These are phyloP conservation scores for Stipa capillata DNA, from an alignment of 176 grass and related monocot species.

Conservation along the genomic window DNA sequence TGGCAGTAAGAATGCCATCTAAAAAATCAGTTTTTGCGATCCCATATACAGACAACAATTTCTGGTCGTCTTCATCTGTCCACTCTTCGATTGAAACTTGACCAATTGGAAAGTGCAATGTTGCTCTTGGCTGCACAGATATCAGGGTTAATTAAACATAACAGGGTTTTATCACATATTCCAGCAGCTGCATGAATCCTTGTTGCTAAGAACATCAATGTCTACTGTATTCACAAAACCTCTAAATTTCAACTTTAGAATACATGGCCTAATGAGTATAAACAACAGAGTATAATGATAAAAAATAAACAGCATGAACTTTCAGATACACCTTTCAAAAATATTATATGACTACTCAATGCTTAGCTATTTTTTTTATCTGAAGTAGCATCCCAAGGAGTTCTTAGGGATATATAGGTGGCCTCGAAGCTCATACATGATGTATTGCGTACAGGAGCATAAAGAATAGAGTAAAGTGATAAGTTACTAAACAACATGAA, in stretches of 20 bases:
- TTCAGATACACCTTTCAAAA: background rate
- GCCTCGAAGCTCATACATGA: background rate
- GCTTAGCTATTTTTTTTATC: background rate
- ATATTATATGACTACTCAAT: background rate
- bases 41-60: conserved; percentile 54
- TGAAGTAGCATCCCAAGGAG: background rate
- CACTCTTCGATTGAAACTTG: conserved; percentile 73
- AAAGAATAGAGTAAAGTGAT: background rate
- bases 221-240: background rate
- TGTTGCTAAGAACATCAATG: background rate
- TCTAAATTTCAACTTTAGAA: background rate
- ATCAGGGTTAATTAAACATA: conserved; percentile 13
- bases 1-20: conserved; percentile 66
- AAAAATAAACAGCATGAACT: background rate
- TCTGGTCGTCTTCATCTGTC: conserved; percentile 45
- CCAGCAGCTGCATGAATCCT: background rate
- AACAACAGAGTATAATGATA: background rate
- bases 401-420: background rate
- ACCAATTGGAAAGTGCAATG: conserved; percentile 67
- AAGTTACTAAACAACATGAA: background rate
- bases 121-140: conserved; percentile 71
- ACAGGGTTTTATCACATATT: background rate
- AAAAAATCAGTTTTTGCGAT: conserved; percentile 66
- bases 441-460: background rate
- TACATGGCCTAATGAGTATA: background rate